These are phyloP conservation scores for Hericium erinaceus DNA, from an alignment of 768 basidiomycete genomes.

Conservation along the genomic window DNA sequence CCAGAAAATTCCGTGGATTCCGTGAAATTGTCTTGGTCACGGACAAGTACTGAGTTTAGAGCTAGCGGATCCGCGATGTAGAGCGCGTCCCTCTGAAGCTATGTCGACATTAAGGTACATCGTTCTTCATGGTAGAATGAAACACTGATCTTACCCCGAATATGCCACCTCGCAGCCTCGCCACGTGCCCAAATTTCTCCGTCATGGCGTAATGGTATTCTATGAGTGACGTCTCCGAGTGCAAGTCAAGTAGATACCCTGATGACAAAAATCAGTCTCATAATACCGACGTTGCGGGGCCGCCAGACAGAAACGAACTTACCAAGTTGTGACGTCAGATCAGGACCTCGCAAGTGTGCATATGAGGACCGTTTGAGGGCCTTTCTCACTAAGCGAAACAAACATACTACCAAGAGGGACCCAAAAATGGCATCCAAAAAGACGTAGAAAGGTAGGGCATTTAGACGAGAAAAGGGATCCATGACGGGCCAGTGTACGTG, in stretches of 20 bases:
- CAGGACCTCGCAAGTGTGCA: neutral
- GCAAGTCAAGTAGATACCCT: neutral
- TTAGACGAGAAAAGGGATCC: no score
- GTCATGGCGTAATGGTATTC: neutral
- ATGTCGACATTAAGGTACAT: neutral
- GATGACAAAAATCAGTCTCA: neutral
- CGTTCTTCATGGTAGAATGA: neutral
- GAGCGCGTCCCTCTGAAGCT: neutral
- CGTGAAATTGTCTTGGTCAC: neutral
- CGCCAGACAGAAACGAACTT: neutral
- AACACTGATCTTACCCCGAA: neutral
- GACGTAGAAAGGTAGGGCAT: no score
- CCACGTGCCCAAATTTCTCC: neutral
- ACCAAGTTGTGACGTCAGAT: neutral
- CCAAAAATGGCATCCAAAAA: no score
- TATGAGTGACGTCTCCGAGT: neutral
- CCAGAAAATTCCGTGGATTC: neutral
- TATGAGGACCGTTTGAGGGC: neutral
- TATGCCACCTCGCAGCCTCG: neutral
- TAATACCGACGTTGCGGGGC: neutral
- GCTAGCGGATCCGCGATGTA: neutral
- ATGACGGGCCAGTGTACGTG: no score
- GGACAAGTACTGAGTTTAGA: neutral
- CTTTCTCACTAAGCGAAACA: no score
- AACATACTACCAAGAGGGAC: no score